Evolutionary conservation across 2,329 filamentous ascomycete genomes (phyloP).

Genomic region (Monosporascus sp.): DNA sequence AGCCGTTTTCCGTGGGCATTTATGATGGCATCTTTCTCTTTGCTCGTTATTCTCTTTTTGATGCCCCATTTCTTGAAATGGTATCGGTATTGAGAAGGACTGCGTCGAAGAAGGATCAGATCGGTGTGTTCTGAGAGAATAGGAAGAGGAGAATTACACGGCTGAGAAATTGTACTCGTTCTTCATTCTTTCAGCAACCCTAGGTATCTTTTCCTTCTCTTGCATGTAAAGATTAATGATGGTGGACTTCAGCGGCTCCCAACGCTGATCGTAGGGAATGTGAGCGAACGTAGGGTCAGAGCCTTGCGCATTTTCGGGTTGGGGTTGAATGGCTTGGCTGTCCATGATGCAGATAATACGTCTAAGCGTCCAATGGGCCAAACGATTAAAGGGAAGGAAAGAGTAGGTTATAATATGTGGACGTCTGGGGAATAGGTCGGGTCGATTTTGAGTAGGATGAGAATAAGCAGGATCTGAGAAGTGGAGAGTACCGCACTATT

Average conservation of each 20-base stretch:
- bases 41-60: constrained; percentile 6
- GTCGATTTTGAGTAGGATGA: constrained; percentile 1
- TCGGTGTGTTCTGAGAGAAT: background rate
- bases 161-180: constrained; percentile 12
- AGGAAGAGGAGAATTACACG: constrained; percentile 1
- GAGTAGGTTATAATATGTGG: background rate
- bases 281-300: constrained; percentile 5
- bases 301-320: background rate
- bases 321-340: background rate
- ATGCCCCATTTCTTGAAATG: constrained; percentile 10
- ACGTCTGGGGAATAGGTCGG: background rate
- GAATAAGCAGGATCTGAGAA: background rate
- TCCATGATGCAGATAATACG: background rate
- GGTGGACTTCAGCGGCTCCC: constrained; percentile 11
- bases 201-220: constrained; percentile 1
- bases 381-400: background rate
- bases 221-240: constrained; percentile 12
- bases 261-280: constrained; percentile 15
- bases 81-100: constrained; percentile 7
- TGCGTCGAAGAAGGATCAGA: background rate
- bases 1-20: constrained; percentile 10
- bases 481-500: no score
- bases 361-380: background rate
- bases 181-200: constrained; percentile 12
- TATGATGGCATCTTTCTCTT: constrained; percentile 13